Percentiles rank a stretch among this genome's conserved stretches.
phyloP scores from a whole-genome alignment of 768 basidiomycete species.

The Chalciporus pseudorubinellus region DNA sequence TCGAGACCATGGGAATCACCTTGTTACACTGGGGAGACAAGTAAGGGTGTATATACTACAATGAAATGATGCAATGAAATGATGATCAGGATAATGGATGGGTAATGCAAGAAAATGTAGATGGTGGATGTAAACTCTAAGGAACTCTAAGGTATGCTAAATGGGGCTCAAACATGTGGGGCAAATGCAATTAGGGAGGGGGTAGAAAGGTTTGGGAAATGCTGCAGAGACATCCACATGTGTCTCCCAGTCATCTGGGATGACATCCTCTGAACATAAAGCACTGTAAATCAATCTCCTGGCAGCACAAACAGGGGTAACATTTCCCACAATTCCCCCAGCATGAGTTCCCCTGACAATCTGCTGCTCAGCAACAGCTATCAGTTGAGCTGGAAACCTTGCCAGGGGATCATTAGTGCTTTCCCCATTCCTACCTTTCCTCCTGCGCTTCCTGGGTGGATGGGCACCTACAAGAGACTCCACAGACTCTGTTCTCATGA shows the following conservation, averaged over 20 bases:
- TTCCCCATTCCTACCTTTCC: background rate
- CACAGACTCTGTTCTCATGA: constrained; percentile 18
- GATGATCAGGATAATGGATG: background rate
- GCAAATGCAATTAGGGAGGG: constrained; percentile 36
- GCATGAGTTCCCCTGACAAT: constrained; percentile 45
- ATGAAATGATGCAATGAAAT: background rate
- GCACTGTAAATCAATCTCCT: constrained; percentile 44
- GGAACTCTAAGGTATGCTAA: constrained; percentile 21
- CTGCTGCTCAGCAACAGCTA: constrained; percentile 49
- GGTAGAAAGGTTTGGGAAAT: constrained; percentile 16
- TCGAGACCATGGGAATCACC: too few relatives aligned
- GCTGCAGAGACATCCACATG: constrained; percentile 23
- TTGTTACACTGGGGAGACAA: background rate
- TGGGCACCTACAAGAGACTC: background rate
- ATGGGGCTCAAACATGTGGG: constrained; percentile 46
- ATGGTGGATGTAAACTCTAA: background rate
- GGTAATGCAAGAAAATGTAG: background rate
- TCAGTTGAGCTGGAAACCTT: constrained; percentile 37
- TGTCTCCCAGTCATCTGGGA: constrained; percentile 45
- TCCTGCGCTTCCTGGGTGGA: constrained; percentile 17
- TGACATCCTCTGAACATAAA: constrained; percentile 23
- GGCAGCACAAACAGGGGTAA: constrained; percentile 44
- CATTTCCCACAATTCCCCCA: constrained; percentile 53
- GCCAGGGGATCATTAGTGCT: constrained; percentile 1
- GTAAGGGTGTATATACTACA: background rate